phyloP scores from a whole-genome alignment of 2,329 filamentous ascomycete genomes.

The Fusarium mangiferae region DNA sequence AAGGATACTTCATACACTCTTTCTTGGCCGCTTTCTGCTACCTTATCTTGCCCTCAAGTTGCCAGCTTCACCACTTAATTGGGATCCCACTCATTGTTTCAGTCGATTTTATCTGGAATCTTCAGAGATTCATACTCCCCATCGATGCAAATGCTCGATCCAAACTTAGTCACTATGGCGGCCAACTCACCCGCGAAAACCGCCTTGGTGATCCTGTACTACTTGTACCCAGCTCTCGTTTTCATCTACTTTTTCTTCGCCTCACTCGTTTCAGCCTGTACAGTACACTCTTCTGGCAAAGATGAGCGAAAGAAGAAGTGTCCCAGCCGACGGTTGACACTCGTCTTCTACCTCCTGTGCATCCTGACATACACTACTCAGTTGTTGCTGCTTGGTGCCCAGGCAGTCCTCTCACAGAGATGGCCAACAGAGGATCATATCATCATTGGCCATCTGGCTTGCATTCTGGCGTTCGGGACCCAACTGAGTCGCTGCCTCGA shows the following conservation, averaged over 20 bases:
- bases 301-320: constrained; percentile 22
- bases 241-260: constrained; percentile 70
- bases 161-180: constrained; percentile 14
- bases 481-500: constrained; percentile 66
- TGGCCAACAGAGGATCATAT: constrained; percentile 60
- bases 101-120: neutral
- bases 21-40: neutral
- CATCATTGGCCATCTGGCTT: constrained; percentile 69
- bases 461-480: constrained; percentile 71
- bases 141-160: constrained; percentile 9
- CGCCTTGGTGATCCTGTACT: constrained; percentile 37
- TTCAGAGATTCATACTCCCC: neutral
- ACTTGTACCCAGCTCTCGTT: constrained; percentile 49
- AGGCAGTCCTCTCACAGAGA: constrained; percentile 47
- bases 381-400: constrained; percentile 52
- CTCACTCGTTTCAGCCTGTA: constrained; percentile 63
- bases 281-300: constrained; percentile 58
- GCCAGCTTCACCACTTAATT: neutral
- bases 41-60: neutral
- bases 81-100: neutral
- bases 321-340: constrained; percentile 37
- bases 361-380: constrained; percentile 61
- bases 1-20: neutral
- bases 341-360: constrained; percentile 58
- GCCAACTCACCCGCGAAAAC: constrained; percentile 30